Percentiles rank a stretch among this genome's conserved stretches.
Evolutionary conservation across 495 filamentous ascomycete species (phyloP).

Genomic region (Apodospora peruviana): DNA sequence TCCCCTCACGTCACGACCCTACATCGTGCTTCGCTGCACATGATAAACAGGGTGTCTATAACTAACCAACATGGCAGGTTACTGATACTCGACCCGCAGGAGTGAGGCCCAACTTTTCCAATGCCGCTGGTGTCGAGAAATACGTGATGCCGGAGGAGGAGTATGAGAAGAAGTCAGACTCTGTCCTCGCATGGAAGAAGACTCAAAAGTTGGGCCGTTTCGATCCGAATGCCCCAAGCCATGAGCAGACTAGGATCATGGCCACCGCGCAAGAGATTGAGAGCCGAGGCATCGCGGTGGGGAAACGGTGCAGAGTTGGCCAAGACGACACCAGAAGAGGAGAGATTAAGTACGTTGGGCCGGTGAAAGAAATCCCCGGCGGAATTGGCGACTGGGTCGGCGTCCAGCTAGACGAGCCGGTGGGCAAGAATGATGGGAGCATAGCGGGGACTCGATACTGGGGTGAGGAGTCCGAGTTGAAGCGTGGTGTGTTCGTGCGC

Average conservation of each 20-base stretch:
- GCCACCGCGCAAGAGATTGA: conserved; percentile 61
- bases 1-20: too few species aligned
- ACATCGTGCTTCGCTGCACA: too few species aligned
- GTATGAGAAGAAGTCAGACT: conserved; percentile 78
- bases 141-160: conserved; percentile 74
- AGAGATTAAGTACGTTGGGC: conserved; percentile 76
- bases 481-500: conserved; percentile 80
- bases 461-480: conserved; percentile 50
- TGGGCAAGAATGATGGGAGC: conserved; percentile 86
- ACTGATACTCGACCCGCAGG: conserved; percentile 69
- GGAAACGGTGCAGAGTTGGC: conserved; percentile 59
- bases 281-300: conserved; percentile 58
- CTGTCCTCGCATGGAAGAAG: conserved; percentile 91
- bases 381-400: conserved; percentile 74
- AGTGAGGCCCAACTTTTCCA: conserved; percentile 69
- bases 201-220: conserved; percentile 88
- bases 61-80: conserved; percentile 52
- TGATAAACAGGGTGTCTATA: too few species aligned
- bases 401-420: conserved; percentile 77
- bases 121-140: conserved; percentile 75
- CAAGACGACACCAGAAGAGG: conserved; percentile 69
- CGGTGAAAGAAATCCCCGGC: conserved; percentile 74
- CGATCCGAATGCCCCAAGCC: conserved; percentile 72
- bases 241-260: conserved; percentile 62
- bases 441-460: conserved; percentile 76